Percentiles rank a stretch among this genome's conserved stretches.
Conservation (phyloP, 176 grass and related monocot genomes). For the Thalia dealbata region DNA sequence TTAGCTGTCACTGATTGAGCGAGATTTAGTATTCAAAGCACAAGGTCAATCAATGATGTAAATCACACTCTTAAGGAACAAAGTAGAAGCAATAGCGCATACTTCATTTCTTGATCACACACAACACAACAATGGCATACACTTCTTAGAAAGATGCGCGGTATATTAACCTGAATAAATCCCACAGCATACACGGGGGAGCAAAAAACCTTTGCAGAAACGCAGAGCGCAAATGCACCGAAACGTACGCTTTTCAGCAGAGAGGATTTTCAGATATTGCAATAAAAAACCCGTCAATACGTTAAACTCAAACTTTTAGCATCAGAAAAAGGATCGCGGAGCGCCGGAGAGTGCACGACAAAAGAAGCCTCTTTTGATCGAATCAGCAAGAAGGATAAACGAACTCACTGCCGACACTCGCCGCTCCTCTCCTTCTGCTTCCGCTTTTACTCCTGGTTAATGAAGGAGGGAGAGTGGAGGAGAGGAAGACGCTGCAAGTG, state of each 20-base stretch:
- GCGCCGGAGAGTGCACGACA: background rate
- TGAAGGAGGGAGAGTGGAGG: background rate
- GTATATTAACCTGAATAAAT: background rate
- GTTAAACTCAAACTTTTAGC: background rate
- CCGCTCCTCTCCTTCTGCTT: background rate
- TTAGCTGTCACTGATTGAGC: conserved; percentile 3
- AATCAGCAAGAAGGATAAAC: background rate
- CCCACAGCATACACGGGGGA: no score
- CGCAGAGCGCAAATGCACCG: background rate
- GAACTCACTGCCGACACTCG: background rate
- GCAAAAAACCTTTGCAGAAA: background rate
- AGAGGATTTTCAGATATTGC: background rate
- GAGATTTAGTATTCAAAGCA: background rate
- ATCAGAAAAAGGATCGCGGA: background rate
- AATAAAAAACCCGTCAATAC: background rate
- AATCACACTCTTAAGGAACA: background rate
- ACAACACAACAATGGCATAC: background rate
- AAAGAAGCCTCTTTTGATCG: background rate
- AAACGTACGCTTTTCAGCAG: no score
- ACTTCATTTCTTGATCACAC: background rate
- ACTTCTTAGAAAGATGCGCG: background rate
- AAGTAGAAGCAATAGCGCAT: background rate
- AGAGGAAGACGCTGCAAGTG: conserved; percentile 1
- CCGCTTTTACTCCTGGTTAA: background rate
- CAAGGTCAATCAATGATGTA: background rate